phyloP scores from a whole-genome alignment of 805 yeast species.

The Kazachstania bromeliacearum region DNA sequence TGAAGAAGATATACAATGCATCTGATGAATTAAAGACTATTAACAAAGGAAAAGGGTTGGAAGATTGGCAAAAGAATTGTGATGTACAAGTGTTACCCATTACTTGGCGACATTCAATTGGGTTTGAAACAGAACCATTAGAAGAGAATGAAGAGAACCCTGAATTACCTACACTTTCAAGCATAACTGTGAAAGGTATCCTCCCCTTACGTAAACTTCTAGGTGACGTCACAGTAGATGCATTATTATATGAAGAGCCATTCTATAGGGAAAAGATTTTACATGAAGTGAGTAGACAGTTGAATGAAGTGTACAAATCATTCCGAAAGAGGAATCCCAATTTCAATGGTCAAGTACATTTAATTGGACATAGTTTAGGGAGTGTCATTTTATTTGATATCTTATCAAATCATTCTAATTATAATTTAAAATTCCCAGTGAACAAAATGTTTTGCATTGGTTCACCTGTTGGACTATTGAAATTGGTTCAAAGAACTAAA shows the following conservation, averaged over 20 bases:
- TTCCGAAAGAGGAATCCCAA: constrained; percentile 58
- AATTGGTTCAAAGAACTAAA: constrained; percentile 55
- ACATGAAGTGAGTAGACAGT: constrained; percentile 48
- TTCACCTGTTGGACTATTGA: constrained; percentile 83
- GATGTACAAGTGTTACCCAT: constrained; percentile 81
- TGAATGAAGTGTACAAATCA: constrained; percentile 51
- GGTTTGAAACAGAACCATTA: constrained; percentile 43
- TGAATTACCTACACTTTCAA: constrained; percentile 52
- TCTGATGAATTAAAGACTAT: constrained; percentile 33
- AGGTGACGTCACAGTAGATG: constrained; percentile 82
- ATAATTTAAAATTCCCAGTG: constrained; percentile 54
- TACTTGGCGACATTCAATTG: constrained; percentile 78
- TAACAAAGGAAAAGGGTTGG: constrained; percentile 35
- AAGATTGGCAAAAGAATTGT: constrained; percentile 41
- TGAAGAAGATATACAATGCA: constrained; percentile 41
- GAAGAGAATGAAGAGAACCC: constrained; percentile 32
- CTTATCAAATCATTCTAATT: constrained; percentile 40
- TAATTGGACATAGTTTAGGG: constrained; percentile 89
- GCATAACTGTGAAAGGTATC: constrained; percentile 71
- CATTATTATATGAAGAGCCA: constrained; percentile 71
- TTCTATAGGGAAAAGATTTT: constrained; percentile 53
- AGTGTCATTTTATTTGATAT: constrained; percentile 78
- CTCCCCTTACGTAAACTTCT: constrained; percentile 65
- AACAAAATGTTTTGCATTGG: constrained; percentile 75
- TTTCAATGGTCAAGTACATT: constrained; percentile 71